These are phyloP conservation scores for Haematococcus sp. DNA, from an alignment of 139 green algal species.

Conservation along the genomic window DNA sequence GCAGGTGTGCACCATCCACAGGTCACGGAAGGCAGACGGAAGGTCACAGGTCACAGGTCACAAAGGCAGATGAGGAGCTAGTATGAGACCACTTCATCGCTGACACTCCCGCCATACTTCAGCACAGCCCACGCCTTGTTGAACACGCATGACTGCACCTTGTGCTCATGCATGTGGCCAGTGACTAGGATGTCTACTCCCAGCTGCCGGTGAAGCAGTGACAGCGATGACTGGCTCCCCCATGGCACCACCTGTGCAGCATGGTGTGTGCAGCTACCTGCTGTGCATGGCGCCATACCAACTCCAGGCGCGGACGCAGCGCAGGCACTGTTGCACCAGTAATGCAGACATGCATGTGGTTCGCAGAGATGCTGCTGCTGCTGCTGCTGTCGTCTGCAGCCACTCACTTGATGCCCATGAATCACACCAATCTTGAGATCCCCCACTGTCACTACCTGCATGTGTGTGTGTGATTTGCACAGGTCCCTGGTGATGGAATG, in stretches of 20 bases:
- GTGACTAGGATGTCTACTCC: conserved; percentile 91
- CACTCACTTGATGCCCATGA: conserved; percentile 83
- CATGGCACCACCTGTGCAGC: conserved; percentile 87
- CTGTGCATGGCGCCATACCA: not conserved
- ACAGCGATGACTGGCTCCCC: conserved; percentile 73
- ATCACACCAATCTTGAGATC: conserved; percentile 83
- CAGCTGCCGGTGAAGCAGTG: conserved; percentile 79
- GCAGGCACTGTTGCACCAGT: not conserved
- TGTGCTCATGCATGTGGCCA: conserved; percentile 89
- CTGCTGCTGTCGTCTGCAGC: not conserved
- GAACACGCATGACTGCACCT: conserved; percentile 43
- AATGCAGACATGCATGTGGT: not conserved
- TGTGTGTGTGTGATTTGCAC: not conserved
- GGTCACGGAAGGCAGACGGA: too few species aligned
- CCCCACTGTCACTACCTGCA: conserved; percentile 78
- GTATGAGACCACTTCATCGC: too few species aligned
- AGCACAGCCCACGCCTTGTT: not conserved
- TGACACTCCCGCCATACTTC: too few species aligned
- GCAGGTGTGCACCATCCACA: too few species aligned
- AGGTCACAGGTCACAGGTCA: too few species aligned
- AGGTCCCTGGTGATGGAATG: too few species aligned
- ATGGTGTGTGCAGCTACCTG: too few species aligned
- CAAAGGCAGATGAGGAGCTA: too few species aligned
- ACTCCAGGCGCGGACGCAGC: not conserved
- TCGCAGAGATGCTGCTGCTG: too few species aligned